Conservation (phyloP, 805 yeast genomes). For the Metschnikowia gruessii region DNA sequence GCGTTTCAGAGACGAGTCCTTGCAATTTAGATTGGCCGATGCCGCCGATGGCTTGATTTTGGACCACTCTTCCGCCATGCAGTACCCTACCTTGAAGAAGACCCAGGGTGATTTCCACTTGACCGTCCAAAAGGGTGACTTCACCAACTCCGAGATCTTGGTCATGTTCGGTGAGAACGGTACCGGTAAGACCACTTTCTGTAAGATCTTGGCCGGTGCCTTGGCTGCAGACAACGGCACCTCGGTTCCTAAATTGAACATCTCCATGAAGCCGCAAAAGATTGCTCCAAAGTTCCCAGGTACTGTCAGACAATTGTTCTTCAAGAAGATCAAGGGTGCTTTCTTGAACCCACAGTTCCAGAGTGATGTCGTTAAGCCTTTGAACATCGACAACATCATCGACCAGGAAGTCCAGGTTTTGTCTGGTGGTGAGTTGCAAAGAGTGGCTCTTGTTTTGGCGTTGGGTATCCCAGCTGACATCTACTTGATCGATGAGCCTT, state of each 20-base stretch:
- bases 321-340: constrained; percentile 92
- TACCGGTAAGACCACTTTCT: constrained; percentile 98
- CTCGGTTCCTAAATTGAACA: constrained; percentile 82
- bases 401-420: constrained; percentile 97
- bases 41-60: constrained; percentile 73
- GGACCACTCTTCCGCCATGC: constrained; percentile 76
- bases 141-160: constrained; percentile 92
- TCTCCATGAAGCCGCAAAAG: constrained; percentile 98
- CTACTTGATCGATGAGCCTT: constrained; percentile 96
- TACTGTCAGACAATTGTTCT: constrained; percentile 95
- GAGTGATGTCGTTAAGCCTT: constrained; percentile 95
- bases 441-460: constrained; percentile 96
- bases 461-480: constrained; percentile 95
- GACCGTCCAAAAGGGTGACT: constrained; percentile 79
- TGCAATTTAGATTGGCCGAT: constrained; percentile 90
- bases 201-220: constrained; percentile 92
- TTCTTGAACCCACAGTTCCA: constrained; percentile 97
- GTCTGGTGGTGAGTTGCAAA: constrained; percentile 99
- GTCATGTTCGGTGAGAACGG: constrained; percentile 99
- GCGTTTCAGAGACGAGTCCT: constrained; percentile 93
- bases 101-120: constrained; percentile 96
- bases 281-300: constrained; percentile 99
- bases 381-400: constrained; percentile 87
- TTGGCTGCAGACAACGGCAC: constrained; percentile 79
- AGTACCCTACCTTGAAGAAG: constrained; percentile 79